Conservation (phyloP, 2,329 filamentous ascomycete genomes). For the Cryphonectria radicalis region DNA sequence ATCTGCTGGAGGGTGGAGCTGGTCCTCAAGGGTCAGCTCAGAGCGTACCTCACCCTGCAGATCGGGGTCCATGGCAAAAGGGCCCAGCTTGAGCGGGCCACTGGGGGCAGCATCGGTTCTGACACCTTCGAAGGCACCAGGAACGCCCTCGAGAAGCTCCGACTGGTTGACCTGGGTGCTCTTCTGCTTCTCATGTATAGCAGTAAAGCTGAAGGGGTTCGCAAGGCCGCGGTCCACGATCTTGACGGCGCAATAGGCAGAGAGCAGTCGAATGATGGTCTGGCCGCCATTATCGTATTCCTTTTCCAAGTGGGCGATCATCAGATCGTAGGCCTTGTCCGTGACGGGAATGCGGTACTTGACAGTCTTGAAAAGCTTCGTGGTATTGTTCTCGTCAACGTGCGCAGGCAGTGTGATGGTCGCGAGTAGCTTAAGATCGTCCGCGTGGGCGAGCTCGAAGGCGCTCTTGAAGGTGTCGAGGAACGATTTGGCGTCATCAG, state of each 20-base stretch:
- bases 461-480: slow-evolving; percentile 67
- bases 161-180: slow-evolving; percentile 66
- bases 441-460: slow-evolving; percentile 78
- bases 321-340: slow-evolving; percentile 43
- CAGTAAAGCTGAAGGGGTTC: slow-evolving; percentile 66
- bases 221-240: slow-evolving; percentile 65
- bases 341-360: slow-evolving; percentile 93
- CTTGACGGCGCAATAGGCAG: slow-evolving; percentile 61
- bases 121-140: slow-evolving; percentile 64
- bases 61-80: slow-evolving; percentile 80
- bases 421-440: slow-evolving; percentile 78
- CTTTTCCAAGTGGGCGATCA: slow-evolving; percentile 67
- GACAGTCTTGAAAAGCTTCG: slow-evolving; percentile 80
- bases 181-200: slow-evolving; percentile 60
- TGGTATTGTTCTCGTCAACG: slow-evolving; percentile 73
- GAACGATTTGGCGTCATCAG: slow-evolving; percentile 74
- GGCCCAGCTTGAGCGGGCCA: slow-evolving; percentile 73
- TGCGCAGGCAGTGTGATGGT: slow-evolving; percentile 79
- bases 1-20: slow-evolving; percentile 69
- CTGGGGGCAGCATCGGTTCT: slow-evolving; percentile 63
- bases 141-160: slow-evolving; percentile 68
- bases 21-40: slow-evolving; percentile 84
- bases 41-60: slow-evolving; percentile 84
- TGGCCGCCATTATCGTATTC: slow-evolving; percentile 80
- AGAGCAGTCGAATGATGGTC: slow-evolving; percentile 75